A percentile compares a stretch with the other conserved stretches of the same genome.
These are phyloP conservation scores for Phlebiopsis gigantea DNA, from an alignment of 768 basidiomycete genomes.

Conservation along the genomic window DNA sequence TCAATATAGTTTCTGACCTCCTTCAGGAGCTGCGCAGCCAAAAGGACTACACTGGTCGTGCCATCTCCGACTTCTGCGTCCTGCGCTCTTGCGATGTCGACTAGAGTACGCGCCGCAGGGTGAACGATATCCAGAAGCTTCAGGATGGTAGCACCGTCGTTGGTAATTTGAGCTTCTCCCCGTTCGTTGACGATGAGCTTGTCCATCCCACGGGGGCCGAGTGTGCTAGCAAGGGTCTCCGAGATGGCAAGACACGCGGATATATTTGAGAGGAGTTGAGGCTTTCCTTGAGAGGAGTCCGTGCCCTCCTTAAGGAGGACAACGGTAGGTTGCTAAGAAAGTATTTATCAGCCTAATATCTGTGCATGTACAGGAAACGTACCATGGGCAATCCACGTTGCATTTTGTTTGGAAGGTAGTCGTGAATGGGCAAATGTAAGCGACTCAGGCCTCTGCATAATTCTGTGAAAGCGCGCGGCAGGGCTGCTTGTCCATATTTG, in stretches of 20 bases:
- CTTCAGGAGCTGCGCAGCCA: conserved; percentile 92
- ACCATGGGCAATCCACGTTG: conserved; percentile 83
- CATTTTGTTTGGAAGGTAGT: conserved; percentile 46
- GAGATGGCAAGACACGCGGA: conserved; percentile 93
- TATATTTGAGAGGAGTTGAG: conserved; percentile 92
- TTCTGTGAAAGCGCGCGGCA: neutral
- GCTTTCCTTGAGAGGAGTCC: conserved; percentile 91
- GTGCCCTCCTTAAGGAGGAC: conserved; percentile 96
- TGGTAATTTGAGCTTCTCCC: conserved; percentile 97
- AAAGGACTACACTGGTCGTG: conserved; percentile 91
- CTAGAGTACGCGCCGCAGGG: conserved; percentile 95
- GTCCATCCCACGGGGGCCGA: conserved; percentile 99
- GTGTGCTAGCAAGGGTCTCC: conserved; percentile 86
- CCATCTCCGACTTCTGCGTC: conserved; percentile 99
- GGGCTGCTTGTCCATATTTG: neutral
- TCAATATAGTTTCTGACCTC: conserved; percentile 90
- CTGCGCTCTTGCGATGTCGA: conserved; percentile 97
- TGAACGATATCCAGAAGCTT: conserved; percentile 97
- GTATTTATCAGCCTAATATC: conserved; percentile 9
- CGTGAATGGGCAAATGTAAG: neutral
- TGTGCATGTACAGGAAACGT: conserved; percentile 11
- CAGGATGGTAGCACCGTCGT: conserved; percentile 98
- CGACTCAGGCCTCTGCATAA: neutral
- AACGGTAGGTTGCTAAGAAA: conserved; percentile 87
- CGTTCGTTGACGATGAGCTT: conserved; percentile 92